A percentile compares a stretch with the other conserved stretches of the same genome.
Conservation (phyloP, 2,329 filamentous ascomycete species). For the Alternaria arborescens region DNA sequence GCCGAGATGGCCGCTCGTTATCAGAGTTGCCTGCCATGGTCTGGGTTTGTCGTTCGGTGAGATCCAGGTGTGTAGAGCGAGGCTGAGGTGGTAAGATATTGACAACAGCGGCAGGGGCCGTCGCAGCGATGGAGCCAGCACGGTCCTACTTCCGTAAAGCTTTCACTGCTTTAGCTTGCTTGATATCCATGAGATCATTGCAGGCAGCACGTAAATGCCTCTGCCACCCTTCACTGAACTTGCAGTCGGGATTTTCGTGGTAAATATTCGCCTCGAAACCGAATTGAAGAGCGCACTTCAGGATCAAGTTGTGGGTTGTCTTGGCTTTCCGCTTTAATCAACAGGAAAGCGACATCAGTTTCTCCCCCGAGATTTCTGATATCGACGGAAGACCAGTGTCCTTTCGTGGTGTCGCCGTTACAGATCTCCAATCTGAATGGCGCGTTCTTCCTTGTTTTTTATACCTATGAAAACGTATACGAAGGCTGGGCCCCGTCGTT, state of each 20-base stretch:
- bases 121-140: neutral
- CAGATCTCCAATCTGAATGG: neutral
- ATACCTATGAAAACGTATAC: neutral
- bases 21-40: neutral
- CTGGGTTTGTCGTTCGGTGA: neutral
- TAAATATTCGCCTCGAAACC: neutral
- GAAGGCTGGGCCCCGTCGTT: neutral
- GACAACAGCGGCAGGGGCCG: neutral
- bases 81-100: neutral
- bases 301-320: too few relatives aligned
- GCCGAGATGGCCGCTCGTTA: neutral
- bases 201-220: neutral
- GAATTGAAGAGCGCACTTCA: too few relatives aligned
- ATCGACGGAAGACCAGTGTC: neutral
- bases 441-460: neutral
- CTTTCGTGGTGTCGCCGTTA: neutral
- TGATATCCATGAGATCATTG: neutral
- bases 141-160: neutral
- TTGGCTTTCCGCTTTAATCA: neutral
- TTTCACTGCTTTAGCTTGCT: neutral
- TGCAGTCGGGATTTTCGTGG: neutral
- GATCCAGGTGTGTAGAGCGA: too few relatives aligned
- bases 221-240: neutral
- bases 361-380: neutral
- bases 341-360: neutral